These are phyloP conservation scores for Potentilla sterilis DNA, from an alignment of 306 rosid species.

Conservation along the genomic window DNA sequence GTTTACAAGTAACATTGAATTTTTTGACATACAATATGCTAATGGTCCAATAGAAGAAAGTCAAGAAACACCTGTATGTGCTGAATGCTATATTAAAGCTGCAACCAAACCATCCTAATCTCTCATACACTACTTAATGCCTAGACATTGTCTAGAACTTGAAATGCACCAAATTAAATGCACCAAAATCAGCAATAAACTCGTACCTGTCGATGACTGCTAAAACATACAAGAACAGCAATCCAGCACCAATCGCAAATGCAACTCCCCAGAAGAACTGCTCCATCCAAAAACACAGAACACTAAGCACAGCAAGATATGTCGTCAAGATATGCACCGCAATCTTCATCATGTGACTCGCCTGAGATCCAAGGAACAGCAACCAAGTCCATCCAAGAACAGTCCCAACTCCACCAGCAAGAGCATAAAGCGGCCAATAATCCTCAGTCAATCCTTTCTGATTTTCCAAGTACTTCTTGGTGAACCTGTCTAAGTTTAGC, in stretches of 20 bases:
- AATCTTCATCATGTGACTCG: conserved; percentile 77
- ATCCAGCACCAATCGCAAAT: conserved; percentile 69
- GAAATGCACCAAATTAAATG: background rate
- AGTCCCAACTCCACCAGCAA: conserved; percentile 79
- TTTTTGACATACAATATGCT: background rate
- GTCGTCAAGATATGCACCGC: conserved; percentile 92
- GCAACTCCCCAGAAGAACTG: conserved; percentile 92
- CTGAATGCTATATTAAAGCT: background rate
- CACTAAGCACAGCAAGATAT: conserved; percentile 91
- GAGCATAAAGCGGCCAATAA: conserved; percentile 86
- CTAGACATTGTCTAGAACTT: background rate
- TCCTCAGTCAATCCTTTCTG: conserved; percentile 66
- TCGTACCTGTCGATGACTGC: conserved; percentile 83
- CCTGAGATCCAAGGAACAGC: conserved; percentile 68
- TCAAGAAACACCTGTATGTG: background rate
- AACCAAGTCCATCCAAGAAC: conserved; percentile 85
- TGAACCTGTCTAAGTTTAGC: conserved; percentile 73
- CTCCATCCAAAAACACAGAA: conserved; percentile 82
- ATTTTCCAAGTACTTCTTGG: conserved; percentile 51
- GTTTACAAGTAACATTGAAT: background rate
- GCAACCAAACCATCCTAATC: background rate
- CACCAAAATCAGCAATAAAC: background rate
- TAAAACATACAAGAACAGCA: conserved; percentile 84
- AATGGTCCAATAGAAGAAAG: background rate
- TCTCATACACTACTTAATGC: background rate